These are phyloP conservation scores for Theileria equi DNA, from an alignment of 169 alveolate species.

Conservation along the genomic window DNA sequence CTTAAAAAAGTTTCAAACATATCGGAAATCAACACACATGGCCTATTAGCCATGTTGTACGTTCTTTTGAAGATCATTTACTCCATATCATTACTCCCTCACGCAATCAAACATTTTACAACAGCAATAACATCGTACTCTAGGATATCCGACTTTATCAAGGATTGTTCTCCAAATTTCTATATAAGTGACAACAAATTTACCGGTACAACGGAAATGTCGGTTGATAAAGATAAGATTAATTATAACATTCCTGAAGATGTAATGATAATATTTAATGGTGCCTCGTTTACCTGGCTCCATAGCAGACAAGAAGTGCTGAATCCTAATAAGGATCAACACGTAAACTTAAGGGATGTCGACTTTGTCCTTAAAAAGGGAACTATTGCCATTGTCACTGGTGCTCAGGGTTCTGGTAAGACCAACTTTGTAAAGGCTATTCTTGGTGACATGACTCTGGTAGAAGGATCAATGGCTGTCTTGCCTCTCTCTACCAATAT, in stretches of 20 bases:
- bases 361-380: constrained; percentile 31
- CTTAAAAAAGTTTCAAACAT: background rate
- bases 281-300: constrained; percentile 43
- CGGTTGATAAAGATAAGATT: background rate
- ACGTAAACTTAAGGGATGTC: constrained; percentile 3
- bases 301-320: background rate
- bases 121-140: constrained; percentile 22
- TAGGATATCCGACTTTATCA: constrained; percentile 16
- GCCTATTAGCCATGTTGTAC: constrained; percentile 31
- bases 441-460: constrained; percentile 55
- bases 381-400: constrained; percentile 29
- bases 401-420: constrained; percentile 57
- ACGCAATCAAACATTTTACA: constrained; percentile 14
- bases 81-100: constrained; percentile 29
- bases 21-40: background rate
- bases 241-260: constrained; percentile 1
- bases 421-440: constrained; percentile 36
- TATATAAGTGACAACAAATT: constrained; percentile 13
- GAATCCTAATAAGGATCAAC: background rate
- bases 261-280: constrained; percentile 6
- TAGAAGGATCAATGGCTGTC: constrained; percentile 53
- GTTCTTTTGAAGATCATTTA: constrained; percentile 18
- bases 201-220: constrained; percentile 2
- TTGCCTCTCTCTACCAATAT: constrained; percentile 37
- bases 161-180: constrained; percentile 45